Evolutionary conservation across 202 grass and related monocot genomes (phyloP), one percentile per base, ranked within the genome.

Genomic region (Schoenoplectus triqueter): DNA sequence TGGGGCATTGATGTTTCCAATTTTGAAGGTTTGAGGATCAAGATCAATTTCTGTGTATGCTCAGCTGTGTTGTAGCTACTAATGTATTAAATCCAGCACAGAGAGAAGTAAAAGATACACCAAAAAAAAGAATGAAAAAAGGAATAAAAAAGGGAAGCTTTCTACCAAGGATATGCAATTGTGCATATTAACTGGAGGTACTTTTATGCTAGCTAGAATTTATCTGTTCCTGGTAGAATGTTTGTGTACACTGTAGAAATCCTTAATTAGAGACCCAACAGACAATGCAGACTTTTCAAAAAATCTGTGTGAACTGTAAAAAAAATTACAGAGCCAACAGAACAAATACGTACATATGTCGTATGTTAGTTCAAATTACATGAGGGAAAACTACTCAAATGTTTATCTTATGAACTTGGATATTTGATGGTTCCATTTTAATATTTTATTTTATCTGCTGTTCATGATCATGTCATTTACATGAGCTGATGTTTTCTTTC

Each of bases 1-100:
- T 85, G 11, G 86, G 88, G 61, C 84, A 84, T 77, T 87, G 85
- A 77, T 44, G 46, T 49, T 49, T 54, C 46, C 48, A 0, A 42
- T 69, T 69, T 83, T 69, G 20, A 66, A 69, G 80, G 49, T 69
- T 44, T n/a, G 14, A 69, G 17, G 10, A 68, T 70, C 50, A 31
- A 14, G 59, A 18, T 7, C 59, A 63, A 65, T 81, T 13, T 83
- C 21, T 68, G 61, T 83, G 64, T 83, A 69, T 55, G 19, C 2
- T 51, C 41, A 48, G 19, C 66, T 51, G 46, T 54, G 10, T 13
- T 41, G 1, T 62, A 81, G 45, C 17, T 66, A 81, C 11, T 55
- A 57, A 19, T 83, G 18, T 39, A 67, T 83, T 54, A 31, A 3
- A 52, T 55, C 4, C 50, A 14, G 50, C 5, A 76, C 31, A 31